These are phyloP conservation scores for Diplogelasinospora grovesii DNA, from an alignment of 495 filamentous ascomycete species.

Conservation along the genomic window DNA sequence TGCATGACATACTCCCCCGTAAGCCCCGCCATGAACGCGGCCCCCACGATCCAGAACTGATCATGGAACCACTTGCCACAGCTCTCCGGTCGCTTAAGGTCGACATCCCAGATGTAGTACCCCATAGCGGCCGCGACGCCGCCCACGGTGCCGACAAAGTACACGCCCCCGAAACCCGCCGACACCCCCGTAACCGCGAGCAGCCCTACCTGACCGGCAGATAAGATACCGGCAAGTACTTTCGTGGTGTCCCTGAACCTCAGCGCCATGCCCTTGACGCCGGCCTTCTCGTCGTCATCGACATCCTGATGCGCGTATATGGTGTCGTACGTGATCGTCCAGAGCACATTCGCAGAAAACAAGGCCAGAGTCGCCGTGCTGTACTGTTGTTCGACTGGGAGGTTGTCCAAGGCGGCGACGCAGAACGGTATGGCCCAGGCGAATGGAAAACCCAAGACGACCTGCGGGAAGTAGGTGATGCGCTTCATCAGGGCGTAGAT, in stretches of 20 bases:
- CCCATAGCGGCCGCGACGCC: background rate
- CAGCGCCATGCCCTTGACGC: conserved; percentile 35
- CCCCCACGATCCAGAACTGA: background rate
- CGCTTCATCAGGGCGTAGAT: conserved; percentile 30
- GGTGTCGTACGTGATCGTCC: conserved; percentile 42
- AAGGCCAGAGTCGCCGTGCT: conserved; percentile 10
- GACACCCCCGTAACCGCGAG: background rate
- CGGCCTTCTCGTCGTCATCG: conserved; percentile 35
- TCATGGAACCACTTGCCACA: background rate
- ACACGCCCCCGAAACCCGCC: background rate
- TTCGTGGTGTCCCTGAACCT: conserved; percentile 21
- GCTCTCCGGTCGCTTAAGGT: background rate
- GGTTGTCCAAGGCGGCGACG: conserved; percentile 6
- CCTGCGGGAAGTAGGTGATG: conserved; percentile 30
- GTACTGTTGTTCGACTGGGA: conserved; percentile 6
- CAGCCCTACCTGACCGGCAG: background rate
- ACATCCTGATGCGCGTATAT: conserved; percentile 42
- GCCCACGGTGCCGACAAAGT: background rate
- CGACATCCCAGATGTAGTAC: background rate
- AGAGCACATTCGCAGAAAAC: conserved; percentile 19
- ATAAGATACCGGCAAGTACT: conserved; percentile 1
- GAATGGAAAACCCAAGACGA: conserved; percentile 26
- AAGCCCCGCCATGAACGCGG: no score
- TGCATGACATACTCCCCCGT: no score
- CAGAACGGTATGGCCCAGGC: conserved; percentile 24